Percentiles rank a stretch among this genome's conserved stretches.
phyloP scores from a whole-genome alignment of 495 filamentous ascomycete species.

The Aspergillus egyptiacus region DNA sequence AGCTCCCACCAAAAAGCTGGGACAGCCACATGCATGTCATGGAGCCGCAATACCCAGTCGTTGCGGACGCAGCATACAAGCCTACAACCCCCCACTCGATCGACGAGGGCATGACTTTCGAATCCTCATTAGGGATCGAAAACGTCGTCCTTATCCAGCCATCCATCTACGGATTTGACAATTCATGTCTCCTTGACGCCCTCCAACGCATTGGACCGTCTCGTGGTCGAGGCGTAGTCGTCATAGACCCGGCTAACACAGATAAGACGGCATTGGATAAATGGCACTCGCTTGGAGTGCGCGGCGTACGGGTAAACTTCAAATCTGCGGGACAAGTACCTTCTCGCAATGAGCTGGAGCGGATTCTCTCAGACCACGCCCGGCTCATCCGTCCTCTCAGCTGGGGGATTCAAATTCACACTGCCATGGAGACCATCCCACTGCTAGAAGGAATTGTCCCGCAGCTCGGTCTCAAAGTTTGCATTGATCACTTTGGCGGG shows the following conservation, averaged over 20 bases:
- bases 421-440: slow-evolving; percentile 37
- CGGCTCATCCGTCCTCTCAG: slow-evolving; percentile 36
- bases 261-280: slow-evolving; percentile 28
- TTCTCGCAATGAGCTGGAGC: slow-evolving; percentile 27
- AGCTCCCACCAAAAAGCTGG: slow-evolving; percentile 39
- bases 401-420: slow-evolving; percentile 47
- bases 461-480: slow-evolving; percentile 38
- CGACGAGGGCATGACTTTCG: slow-evolving; percentile 36
- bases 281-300: slow-evolving; percentile 46
- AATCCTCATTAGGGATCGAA: slow-evolving; percentile 32
- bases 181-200: slow-evolving; percentile 47
- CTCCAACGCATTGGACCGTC: slow-evolving; percentile 34
- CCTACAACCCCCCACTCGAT: slow-evolving; percentile 34
- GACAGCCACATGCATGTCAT: slow-evolving; percentile 52
- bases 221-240: slow-evolving; percentile 45
- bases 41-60: slow-evolving; percentile 38
- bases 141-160: slow-evolving; percentile 49
- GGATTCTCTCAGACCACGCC: slow-evolving; percentile 37
- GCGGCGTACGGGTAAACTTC: slow-evolving; percentile 47
- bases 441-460: slow-evolving; percentile 39
- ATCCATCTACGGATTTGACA: slow-evolving; percentile 47
- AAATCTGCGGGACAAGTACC: slow-evolving; percentile 39
- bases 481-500: slow-evolving; percentile 48
- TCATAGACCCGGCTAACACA: slow-evolving; percentile 39
- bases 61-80: slow-evolving; percentile 32